These are phyloP conservation scores for Ziziphus jujuba DNA, from an alignment of 306 rosid genomes.

Conservation along the genomic window DNA sequence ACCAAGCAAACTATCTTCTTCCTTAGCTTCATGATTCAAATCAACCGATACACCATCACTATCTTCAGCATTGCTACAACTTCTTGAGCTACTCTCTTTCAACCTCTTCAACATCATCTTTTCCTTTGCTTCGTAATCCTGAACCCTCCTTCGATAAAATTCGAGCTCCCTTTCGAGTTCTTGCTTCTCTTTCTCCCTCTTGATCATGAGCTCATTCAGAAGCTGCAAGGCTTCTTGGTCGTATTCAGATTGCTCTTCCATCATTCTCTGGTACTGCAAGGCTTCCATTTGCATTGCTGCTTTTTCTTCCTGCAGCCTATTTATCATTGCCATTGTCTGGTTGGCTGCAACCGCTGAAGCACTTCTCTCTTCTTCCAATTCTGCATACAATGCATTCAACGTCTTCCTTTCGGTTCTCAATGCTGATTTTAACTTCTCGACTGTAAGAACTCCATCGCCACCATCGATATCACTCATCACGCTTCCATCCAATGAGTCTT, in stretches of 20 bases:
- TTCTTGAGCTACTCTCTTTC: conserved; percentile 57
- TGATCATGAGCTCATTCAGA: conserved; percentile 80
- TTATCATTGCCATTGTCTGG: conserved; percentile 99
- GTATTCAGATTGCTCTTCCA: conserved; percentile 98
- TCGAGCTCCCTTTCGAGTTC: conserved; percentile 84
- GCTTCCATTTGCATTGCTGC: conserved; percentile 99
- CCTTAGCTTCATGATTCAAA: conserved; percentile 63
- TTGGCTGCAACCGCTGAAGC: conserved; percentile 92
- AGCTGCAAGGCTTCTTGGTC: conserved; percentile 96
- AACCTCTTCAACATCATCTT: conserved; percentile 46
- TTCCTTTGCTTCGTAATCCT: conserved; percentile 73
- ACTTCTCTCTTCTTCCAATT: conserved; percentile 96
- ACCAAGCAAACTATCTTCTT: conserved; percentile 51
- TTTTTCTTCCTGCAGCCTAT: conserved; percentile 96
- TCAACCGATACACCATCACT: conserved; percentile 77
- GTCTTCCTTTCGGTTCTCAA: conserved; percentile 72
- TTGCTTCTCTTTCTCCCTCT: conserved; percentile 89
- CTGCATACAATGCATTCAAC: conserved; percentile 65
- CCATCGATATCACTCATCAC: conserved; percentile 61
- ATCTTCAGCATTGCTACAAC: conserved; percentile 86
- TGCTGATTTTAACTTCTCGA: conserved; percentile 65
- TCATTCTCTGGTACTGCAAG: conserved; percentile 94
- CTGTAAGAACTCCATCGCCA: conserved; percentile 46
- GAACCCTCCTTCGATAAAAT: conserved; percentile 63
- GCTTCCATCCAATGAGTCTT: conserved; percentile 86